Percentiles rank a stretch among this genome's conserved stretches.
phyloP scores from a whole-genome alignment of 2,329 filamentous ascomycete genomes.

The Penicillium rolfsii region DNA sequence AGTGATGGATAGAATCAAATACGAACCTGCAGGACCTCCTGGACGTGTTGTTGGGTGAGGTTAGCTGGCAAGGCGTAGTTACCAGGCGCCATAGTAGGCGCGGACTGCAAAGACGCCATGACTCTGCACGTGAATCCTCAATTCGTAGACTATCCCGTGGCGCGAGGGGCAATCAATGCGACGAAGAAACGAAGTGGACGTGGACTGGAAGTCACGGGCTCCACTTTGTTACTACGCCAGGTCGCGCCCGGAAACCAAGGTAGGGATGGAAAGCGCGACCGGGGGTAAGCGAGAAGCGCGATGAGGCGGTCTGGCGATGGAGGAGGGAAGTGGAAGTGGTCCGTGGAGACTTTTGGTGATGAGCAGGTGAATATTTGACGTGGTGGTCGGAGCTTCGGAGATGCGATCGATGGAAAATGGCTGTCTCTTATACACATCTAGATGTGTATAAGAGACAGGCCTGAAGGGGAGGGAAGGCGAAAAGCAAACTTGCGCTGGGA shows the following conservation, averaged over 20 bases:
- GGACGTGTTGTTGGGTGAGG: conserved; percentile 75
- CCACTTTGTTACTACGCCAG: conserved; percentile 24
- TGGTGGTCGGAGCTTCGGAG: conserved; percentile 31
- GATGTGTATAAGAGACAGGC: no score
- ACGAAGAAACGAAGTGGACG: conserved; percentile 26
- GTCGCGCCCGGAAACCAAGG: conserved; percentile 29
- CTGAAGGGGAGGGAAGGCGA: conserved; percentile 25
- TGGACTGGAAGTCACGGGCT: conserved; percentile 24
- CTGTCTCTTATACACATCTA: no score
- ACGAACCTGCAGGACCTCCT: conserved; percentile 66
- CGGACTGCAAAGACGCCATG: conserved; percentile 81
- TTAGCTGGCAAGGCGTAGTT: conserved; percentile 65
- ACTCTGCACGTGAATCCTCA: conserved; percentile 40
- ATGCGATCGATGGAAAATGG: conserved; percentile 33
- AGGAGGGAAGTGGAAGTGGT: conserved; percentile 32
- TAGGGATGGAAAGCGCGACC: conserved; percentile 27
- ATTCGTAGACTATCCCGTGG: conserved; percentile 36
- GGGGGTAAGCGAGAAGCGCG: conserved; percentile 26
- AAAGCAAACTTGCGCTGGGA: conserved; percentile 33
- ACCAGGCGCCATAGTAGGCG: conserved; percentile 69
- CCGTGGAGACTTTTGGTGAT: conserved; percentile 40
- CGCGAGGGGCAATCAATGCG: conserved; percentile 26
- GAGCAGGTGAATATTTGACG: conserved; percentile 38
- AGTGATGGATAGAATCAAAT: conserved; percentile 12
- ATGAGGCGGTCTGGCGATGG: conserved; percentile 28